A percentile compares a stretch with the other conserved stretches of the same genome.
Evolutionary conservation across 306 rosid species (phyloP).

Genomic region (Mucuna pruriens): DNA sequence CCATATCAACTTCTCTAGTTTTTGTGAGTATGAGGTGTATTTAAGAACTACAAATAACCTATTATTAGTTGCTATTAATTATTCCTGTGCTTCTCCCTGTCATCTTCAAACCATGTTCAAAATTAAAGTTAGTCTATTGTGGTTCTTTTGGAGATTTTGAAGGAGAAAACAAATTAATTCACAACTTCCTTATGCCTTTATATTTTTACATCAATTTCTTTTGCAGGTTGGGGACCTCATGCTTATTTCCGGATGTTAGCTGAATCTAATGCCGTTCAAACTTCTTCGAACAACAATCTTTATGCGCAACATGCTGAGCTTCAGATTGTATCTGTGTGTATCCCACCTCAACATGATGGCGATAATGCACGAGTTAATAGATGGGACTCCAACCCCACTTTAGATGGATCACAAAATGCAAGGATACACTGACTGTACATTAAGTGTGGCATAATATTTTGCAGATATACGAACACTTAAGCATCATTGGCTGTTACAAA

Average conservation of each 20-base stretch:
- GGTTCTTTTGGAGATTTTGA: not conserved
- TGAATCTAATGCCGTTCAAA: not conserved
- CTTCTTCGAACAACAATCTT: not conserved
- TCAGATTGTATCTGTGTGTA: not conserved
- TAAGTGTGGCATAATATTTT: not conserved
- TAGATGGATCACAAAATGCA: not conserved
- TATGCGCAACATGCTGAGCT: not conserved
- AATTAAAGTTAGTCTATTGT: not conserved
- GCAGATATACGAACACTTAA: not conserved
- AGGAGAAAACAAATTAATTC: not conserved
- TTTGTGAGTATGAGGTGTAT: not conserved
- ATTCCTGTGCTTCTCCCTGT: not conserved
- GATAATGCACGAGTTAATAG: not conserved
- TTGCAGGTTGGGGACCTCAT: constrained; percentile 10
- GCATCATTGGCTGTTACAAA: not conserved
- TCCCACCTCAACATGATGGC: not conserved
- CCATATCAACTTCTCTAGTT: not conserved
- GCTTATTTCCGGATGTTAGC: not conserved
- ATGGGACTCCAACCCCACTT: not conserved
- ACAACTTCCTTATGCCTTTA: not conserved
- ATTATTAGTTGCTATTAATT: not conserved
- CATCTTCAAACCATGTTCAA: not conserved
- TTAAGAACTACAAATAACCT: not conserved
- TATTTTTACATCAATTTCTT: not conserved
- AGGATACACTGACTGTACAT: not conserved